A percentile compares a stretch with the other conserved stretches of the same genome.
Evolutionary conservation across 306 rosid genomes (phyloP).

Genomic region (Vigna reflexopilosa): DNA sequence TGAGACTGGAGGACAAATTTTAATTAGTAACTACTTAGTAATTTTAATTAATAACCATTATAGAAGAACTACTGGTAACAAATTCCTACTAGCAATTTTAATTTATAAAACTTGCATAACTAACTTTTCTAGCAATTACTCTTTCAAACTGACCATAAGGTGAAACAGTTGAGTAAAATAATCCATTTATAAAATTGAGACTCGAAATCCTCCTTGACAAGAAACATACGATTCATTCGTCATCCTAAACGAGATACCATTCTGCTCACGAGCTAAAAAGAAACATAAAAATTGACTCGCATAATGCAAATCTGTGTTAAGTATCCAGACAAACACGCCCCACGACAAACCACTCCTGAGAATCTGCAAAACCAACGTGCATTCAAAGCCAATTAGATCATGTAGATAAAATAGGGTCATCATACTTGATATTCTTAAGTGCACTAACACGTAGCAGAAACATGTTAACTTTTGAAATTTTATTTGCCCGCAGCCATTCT

Average conservation of each 20-base stretch:
- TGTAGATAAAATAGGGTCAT: not conserved
- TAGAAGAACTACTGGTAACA: too few species aligned
- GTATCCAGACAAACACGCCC: not conserved
- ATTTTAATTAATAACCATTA: too few species aligned
- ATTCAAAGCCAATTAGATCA: not conserved
- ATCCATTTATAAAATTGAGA: not conserved
- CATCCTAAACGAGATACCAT: conserved; percentile 35
- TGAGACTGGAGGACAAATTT: too few species aligned
- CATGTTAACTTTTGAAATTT: not conserved
- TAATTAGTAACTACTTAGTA: too few species aligned
- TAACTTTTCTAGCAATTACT: too few species aligned
- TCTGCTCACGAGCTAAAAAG: conserved; percentile 33
- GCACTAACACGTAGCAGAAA: not conserved
- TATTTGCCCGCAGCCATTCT: not conserved
- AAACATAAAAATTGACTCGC: conserved; percentile 14
- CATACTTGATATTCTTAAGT: not conserved
- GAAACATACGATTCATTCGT: conserved; percentile 6
- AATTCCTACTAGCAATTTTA: too few species aligned
- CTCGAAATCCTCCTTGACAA: conserved; percentile 18
- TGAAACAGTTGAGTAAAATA: not conserved
- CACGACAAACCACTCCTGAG: not conserved
- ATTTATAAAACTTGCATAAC: too few species aligned
- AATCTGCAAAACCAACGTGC: conserved; percentile 45
- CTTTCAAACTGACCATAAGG: not conserved
- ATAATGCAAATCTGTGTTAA: conserved; percentile 32